These are phyloP conservation scores for Jackrogersella minutella DNA, from an alignment of 495 filamentous ascomycete genomes.

Conservation along the genomic window DNA sequence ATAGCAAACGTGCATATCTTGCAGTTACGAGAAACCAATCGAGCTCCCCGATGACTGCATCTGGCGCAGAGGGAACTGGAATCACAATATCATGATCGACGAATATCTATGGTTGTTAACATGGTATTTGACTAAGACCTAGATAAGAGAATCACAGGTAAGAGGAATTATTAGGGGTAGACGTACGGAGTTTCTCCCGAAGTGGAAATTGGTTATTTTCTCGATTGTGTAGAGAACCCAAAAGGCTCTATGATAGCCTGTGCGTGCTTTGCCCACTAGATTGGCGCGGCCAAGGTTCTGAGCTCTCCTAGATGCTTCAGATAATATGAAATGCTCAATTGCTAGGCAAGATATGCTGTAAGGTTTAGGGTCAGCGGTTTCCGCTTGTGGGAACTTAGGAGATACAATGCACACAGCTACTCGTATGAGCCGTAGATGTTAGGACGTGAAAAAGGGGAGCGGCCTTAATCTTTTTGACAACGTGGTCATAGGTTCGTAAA, in stretches of 20 bases:
- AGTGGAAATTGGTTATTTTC: slow-evolving; percentile 45
- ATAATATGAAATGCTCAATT: slow-evolving; percentile 45
- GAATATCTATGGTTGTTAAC: slow-evolving; percentile 20
- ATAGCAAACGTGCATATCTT: slow-evolving; percentile 43
- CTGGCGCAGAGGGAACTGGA: slow-evolving; percentile 45
- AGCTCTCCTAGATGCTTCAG: slow-evolving; percentile 43
- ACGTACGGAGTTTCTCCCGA: slow-evolving; percentile 46
- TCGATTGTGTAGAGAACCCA: slow-evolving; percentile 52
- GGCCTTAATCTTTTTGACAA: too few species aligned
- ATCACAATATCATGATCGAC: slow-evolving; percentile 46
- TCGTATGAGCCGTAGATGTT: too few species aligned
- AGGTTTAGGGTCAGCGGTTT: not conserved
- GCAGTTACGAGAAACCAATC: slow-evolving; percentile 47
- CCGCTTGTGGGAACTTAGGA: too few species aligned
- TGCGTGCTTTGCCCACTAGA: slow-evolving; percentile 12
- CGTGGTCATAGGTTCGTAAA: too few species aligned
- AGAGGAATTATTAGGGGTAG: not conserved
- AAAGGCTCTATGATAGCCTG: slow-evolving; percentile 39
- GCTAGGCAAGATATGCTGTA: slow-evolving; percentile 45
- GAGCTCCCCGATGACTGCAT: slow-evolving; percentile 40
- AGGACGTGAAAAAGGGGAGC: too few species aligned
- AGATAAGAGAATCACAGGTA: not conserved
- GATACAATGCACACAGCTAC: too few species aligned
- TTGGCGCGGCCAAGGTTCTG: slow-evolving; percentile 41
- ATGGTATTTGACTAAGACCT: not conserved